Base-by-base conservation (phyloP, 352 stramenopile genomes). In the Pythium dissimile region DNA sequence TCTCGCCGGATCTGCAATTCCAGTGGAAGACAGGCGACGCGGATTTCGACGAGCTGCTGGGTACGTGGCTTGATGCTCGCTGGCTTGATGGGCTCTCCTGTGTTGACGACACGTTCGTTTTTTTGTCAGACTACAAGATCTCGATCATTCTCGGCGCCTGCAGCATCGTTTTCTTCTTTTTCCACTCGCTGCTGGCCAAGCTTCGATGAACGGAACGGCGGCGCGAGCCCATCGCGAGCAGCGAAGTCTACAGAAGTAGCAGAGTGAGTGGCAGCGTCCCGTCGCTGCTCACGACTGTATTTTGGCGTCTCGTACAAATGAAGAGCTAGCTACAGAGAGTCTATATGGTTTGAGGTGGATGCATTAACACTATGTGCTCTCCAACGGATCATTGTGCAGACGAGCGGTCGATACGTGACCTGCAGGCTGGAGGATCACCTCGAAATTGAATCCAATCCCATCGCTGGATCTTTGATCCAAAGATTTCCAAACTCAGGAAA, bases 101-200 rank as follows among this genome's bases (percentile, higher is more conserved):
- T 50, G n/a, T 5, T 32, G 20, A 20, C 48, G 28, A 20, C 23
- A 51, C 31, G 12, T 20, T 47, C 21, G 21, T 63, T 3, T 43
- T 32, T 35, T 52, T 41, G 15, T 24, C 57, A 92, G 84, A 91
- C 45, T 94, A 91, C 78, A 94, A 94, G 75, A 83, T 92, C 48
- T 80, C 81, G 35, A 88, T 94, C 58, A 42, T 88, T 30, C 63
- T 89, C 26, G 82, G 77, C 42, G 71, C 59, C 12, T 71, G 54
- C 34, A 77, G 73, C 47, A 72, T 88, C 50, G 59, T 67, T 24
- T 88, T 93, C 34, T 79, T 93, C 38, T 74, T 89, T 27, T 59
- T 62, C 24, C 84, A 93, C 66, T 85, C 84, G 30, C 46, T 89
- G 51, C 51, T 88, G 44, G 69, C 73, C 28, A 59, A 82, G 47